A percentile compares a stretch with the other conserved stretches of the same genome.
Conservation (phyloP, 495 filamentous ascomycete species). For the Beverwykella pulmonaria region DNA sequence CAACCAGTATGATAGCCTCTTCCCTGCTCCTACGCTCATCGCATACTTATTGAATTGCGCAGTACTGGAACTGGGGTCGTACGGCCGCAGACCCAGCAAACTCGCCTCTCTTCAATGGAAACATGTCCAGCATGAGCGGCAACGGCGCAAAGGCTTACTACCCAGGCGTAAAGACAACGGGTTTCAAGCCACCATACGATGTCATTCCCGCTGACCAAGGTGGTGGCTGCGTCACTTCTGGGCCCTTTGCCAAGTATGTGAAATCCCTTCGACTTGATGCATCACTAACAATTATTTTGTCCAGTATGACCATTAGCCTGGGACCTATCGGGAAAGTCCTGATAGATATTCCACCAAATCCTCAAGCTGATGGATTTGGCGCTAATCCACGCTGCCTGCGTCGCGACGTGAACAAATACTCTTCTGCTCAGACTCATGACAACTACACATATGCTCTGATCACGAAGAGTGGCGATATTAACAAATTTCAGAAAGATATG, state of each 20-base stretch:
- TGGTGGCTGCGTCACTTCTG: constrained; percentile 65
- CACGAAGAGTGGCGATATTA: constrained; percentile 6
- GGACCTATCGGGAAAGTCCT: constrained; percentile 24
- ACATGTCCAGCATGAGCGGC: constrained; percentile 61
- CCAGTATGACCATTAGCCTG: constrained; percentile 28
- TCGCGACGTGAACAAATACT: constrained; percentile 30
- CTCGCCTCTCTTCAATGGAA: constrained; percentile 68
- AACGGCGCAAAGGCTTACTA: constrained; percentile 57
- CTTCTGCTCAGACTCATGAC: not conserved
- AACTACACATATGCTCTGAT: constrained; percentile 33
- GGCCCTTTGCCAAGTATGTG: constrained; percentile 56
- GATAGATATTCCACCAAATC: constrained; percentile 22
- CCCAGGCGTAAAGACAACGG: constrained; percentile 30
- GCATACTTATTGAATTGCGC: not conserved
- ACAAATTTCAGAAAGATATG: constrained; percentile 30
- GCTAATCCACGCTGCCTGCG: constrained; percentile 30
- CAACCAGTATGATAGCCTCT: constrained; percentile 18
- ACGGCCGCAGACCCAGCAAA: constrained; percentile 47
- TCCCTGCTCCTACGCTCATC: not conserved
- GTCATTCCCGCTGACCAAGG: constrained; percentile 56
- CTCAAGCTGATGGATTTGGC: constrained; percentile 26
- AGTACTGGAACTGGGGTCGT: constrained; percentile 70
- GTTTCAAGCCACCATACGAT: constrained; percentile 28
- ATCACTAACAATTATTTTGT: not conserved
- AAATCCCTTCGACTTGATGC: not conserved